These are phyloP conservation scores for Fusarium sp. DNA, from an alignment of 2,329 filamentous ascomycete species.

Conservation along the genomic window DNA sequence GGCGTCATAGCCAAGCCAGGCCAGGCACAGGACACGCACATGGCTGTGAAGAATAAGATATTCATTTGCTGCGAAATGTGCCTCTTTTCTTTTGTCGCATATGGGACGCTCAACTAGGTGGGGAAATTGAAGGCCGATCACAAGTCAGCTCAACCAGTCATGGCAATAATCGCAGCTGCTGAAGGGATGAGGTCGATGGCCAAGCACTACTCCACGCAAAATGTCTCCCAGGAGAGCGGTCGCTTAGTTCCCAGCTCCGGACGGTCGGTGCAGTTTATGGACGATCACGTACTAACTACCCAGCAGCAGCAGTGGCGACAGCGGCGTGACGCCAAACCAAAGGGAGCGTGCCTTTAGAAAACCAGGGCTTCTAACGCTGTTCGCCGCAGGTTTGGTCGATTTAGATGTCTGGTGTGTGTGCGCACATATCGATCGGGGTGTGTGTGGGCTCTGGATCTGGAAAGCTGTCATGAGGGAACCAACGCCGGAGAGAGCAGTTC, in stretches of 20 bases:
- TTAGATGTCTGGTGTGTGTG: slow-evolving; percentile 31
- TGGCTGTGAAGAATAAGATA: slow-evolving; percentile 23
- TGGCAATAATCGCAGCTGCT: neutral
- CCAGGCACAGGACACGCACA: slow-evolving; percentile 16
- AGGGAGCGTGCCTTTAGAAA: slow-evolving; percentile 19
- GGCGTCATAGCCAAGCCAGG: slow-evolving; percentile 10
- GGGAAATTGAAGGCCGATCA: slow-evolving; percentile 29
- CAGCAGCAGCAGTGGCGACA: slow-evolving; percentile 6
- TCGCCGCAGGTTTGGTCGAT: slow-evolving; percentile 27
- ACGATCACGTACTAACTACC: slow-evolving; percentile 18
- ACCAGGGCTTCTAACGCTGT: slow-evolving; percentile 21
- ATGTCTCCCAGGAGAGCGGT: slow-evolving; percentile 27
- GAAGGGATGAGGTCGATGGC: slow-evolving; percentile 13
- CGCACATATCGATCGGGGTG: slow-evolving; percentile 37
- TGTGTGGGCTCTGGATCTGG: slow-evolving; percentile 40
- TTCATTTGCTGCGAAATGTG: neutral
- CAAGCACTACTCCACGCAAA: slow-evolving; percentile 1
- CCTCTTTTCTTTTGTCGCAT: slow-evolving; percentile 9
- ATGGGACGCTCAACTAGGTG: slow-evolving; percentile 18
- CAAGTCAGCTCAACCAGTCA: slow-evolving; percentile 21
- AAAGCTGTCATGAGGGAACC: slow-evolving; percentile 41
- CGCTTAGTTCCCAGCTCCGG: slow-evolving; percentile 17
- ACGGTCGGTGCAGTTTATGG: slow-evolving; percentile 23
- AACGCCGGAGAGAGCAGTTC: slow-evolving; percentile 26
- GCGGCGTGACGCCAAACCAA: slow-evolving; percentile 23